Evolutionary conservation across 192 early-diverging fungal species (phyloP), one percentile per base, ranked within the genome.

Genomic region (Linnemannia elongata): DNA sequence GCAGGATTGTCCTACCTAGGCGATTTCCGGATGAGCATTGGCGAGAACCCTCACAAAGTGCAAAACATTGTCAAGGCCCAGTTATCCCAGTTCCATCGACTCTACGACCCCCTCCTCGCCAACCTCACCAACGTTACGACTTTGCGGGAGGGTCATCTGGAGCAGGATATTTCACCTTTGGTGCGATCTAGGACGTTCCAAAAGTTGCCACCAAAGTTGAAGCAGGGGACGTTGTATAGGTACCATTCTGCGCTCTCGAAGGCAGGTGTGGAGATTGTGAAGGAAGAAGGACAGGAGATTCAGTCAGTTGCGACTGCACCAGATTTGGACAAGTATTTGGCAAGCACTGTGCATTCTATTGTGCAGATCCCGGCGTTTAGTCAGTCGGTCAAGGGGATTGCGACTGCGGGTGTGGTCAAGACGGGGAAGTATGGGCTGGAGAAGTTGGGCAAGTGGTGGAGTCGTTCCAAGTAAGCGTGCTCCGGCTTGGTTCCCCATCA

Each of bases 21-120:
- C 55, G 99, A 99, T 81, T 97, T 99, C 88, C 94, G 99, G 49
- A 98, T 97, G 97, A 84, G 82, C 45, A 78, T 99, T 41, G 95
- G 96, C 52, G 99, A 99, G 90, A 98, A 99, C 88, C 99, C 99
- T 10, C 91, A 96, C 85, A 99, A 99, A 88, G 94, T 99, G 35
- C 87, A 94, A 79, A 99, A 99, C 84, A 98, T 99, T 85, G 98
- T 99, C 35, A 90, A 90, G 52, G 93, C 91, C 4, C 99, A 98
- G 75, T 79, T 93, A 74, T 54, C 90, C 0, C 87, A 92, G 57
- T 93, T 95, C 71, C 84, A 89, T 77, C 88, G 86, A 72, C 85
- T 90, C 77, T 97, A 93, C 81, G 90, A 72, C 10, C 88, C 82
- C 41, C 70, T 91, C 6, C 76, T 96, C 20, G 82, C 89, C 49